Conservation (phyloP, 2,329 filamentous ascomycete genomes). For the Cercospora janseana region DNA sequence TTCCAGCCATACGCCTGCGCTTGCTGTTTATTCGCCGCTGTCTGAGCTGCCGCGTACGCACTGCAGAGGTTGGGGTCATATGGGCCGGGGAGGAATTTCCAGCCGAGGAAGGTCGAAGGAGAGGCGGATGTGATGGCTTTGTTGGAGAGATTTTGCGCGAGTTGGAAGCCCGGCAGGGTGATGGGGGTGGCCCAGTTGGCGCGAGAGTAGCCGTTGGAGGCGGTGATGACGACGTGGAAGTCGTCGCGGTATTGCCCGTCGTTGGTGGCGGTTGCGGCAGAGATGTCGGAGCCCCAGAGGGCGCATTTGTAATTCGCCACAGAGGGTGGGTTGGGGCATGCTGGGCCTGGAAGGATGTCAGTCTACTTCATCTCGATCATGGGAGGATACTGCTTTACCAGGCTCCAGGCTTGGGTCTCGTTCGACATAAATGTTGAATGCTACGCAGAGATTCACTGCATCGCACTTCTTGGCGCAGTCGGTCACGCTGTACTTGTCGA, state of each 20-base stretch:
- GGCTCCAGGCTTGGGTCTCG: conserved; percentile 28
- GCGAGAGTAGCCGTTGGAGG: conserved; percentile 35
- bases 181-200: conserved; percentile 20
- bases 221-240: conserved; percentile 34
- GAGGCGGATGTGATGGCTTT: conserved; percentile 29
- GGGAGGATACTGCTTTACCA: conserved; percentile 9
- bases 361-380: not conserved
- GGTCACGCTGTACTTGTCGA: conserved; percentile 27
- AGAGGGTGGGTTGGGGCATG: conserved; percentile 33
- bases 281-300: conserved; percentile 37
- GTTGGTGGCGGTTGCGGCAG: conserved; percentile 29
- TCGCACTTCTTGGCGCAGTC: conserved; percentile 30
- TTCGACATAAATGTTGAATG: conserved; percentile 32
- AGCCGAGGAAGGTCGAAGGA: conserved; percentile 24
- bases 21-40: conserved; percentile 23
- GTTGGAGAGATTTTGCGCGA: conserved; percentile 33
- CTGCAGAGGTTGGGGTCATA: conserved; percentile 31
- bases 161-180: conserved; percentile 32
- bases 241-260: conserved; percentile 28
- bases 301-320: conserved; percentile 39
- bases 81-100: conserved; percentile 31
- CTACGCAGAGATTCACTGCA: conserved; percentile 25
- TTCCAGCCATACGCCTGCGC: conserved; percentile 19
- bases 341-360: conserved; percentile 29
- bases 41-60: conserved; percentile 29